A percentile compares a stretch with the other conserved stretches of the same genome.
Evolutionary conservation across 2,329 filamentous ascomycete species (phyloP).

Genomic region (Monosporascus sp.): DNA sequence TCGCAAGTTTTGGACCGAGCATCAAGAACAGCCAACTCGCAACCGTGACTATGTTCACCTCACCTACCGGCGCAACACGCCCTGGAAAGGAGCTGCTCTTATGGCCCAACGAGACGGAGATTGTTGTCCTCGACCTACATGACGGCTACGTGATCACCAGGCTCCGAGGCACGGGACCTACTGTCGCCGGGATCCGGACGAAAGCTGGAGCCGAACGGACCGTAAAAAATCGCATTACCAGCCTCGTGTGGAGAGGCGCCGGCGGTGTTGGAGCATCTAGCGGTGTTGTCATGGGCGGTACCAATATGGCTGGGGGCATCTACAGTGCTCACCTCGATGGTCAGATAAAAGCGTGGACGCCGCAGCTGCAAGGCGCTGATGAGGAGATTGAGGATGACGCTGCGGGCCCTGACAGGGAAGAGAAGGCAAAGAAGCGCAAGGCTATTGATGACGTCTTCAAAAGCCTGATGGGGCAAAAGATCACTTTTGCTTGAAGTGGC

Average conservation of each 20-base stretch:
- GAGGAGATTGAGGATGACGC: constrained; percentile 43
- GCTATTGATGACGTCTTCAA: constrained; percentile 75
- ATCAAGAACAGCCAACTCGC: constrained; percentile 68
- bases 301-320: constrained; percentile 49
- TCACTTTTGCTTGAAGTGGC: constrained; percentile 49
- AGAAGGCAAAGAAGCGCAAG: constrained; percentile 65
- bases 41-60: constrained; percentile 56
- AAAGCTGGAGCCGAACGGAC: constrained; percentile 47
- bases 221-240: constrained; percentile 64
- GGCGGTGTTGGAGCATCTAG: constrained; percentile 54
- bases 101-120: constrained; percentile 77
- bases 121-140: constrained; percentile 74
- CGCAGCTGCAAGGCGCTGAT: constrained; percentile 48
- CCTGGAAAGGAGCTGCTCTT: constrained; percentile 63
- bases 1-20: constrained; percentile 80
- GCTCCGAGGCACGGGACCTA: constrained; percentile 59
- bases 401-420: constrained; percentile 32
- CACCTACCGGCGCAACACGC: constrained; percentile 54
- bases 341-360: constrained; percentile 74
- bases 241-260: constrained; percentile 65
- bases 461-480: constrained; percentile 66
- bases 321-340: constrained; percentile 84
- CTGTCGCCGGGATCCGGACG: constrained; percentile 39
- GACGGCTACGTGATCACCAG: constrained; percentile 69
- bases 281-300: constrained; percentile 56